Conservation (phyloP, 441 rosid species). For the Brassica balearica region DNA sequence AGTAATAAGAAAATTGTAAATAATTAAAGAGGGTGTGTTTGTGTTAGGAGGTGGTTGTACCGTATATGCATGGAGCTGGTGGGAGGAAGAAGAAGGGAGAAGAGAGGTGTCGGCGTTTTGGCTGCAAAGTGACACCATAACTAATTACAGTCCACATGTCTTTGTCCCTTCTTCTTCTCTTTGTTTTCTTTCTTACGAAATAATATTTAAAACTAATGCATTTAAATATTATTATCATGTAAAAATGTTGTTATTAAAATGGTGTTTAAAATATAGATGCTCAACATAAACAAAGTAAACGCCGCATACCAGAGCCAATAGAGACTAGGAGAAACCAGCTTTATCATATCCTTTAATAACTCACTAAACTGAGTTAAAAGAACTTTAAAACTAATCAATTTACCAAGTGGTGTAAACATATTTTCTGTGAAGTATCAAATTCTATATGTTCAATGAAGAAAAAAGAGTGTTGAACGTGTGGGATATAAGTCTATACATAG, state of each 20-base stretch:
- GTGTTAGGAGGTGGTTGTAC: constrained; percentile 37
- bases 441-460: background rate
- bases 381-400: background rate
- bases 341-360: background rate
- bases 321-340: background rate
- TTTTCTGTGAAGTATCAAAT: background rate
- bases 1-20: background rate
- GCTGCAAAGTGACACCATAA: constrained; percentile 64
- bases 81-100: constrained; percentile 35
- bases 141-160: constrained; percentile 72
- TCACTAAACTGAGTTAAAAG: background rate
- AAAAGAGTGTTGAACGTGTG: background rate
- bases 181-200: constrained; percentile 21
- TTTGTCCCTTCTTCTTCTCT: constrained; percentile 56
- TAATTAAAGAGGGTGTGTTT: constrained; percentile 6
- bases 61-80: constrained; percentile 55
- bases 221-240: background rate
- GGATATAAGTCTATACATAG: background rate
- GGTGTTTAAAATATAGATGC: background rate
- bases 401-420: background rate
- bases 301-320: background rate
- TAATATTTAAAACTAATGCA: constrained; percentile 15
- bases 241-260: background rate
- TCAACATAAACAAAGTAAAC: background rate
- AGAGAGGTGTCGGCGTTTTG: constrained; percentile 43